A percentile compares a stretch with the other conserved stretches of the same genome.
These are phyloP conservation scores for Ceriops tagal DNA, from an alignment of 345 rosid genomes.

Conservation along the genomic window DNA sequence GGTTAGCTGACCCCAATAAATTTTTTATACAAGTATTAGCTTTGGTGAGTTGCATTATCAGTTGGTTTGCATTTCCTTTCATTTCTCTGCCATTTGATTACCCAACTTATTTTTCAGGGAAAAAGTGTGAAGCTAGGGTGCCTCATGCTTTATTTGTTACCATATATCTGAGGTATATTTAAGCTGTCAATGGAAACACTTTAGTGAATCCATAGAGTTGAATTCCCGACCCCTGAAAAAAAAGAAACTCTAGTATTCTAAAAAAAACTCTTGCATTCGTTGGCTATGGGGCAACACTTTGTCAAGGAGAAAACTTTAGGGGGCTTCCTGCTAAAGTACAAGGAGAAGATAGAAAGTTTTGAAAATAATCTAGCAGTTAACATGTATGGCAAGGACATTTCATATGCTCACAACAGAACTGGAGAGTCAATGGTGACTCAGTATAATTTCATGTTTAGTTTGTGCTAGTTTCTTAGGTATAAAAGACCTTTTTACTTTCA, in stretches of 20 bases:
- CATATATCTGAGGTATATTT: too few species aligned
- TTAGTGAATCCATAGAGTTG: too few species aligned
- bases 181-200: too few species aligned
- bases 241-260: too few species aligned
- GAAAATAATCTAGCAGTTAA: background rate
- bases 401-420: background rate
- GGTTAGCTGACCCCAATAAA: too few species aligned
- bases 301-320: background rate
- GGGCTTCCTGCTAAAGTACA: background rate
- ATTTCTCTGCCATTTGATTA: background rate
- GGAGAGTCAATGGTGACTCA: background rate
- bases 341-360: background rate
- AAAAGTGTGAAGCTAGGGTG: background rate
- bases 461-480: background rate
- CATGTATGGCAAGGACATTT: background rate
- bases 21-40: background rate
- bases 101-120: background rate
- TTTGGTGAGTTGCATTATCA: background rate
- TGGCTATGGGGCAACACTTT: too few species aligned
- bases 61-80: background rate
- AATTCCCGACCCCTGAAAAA: too few species aligned
- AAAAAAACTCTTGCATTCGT: too few species aligned
- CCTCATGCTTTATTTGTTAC: too few species aligned
- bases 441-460: background rate
- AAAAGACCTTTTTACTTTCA: background rate